Evolutionary conservation across 345 rosid genomes (phyloP), one percentile per base, ranked within the genome.

Genomic region (Eucalyptus dawsonii): DNA sequence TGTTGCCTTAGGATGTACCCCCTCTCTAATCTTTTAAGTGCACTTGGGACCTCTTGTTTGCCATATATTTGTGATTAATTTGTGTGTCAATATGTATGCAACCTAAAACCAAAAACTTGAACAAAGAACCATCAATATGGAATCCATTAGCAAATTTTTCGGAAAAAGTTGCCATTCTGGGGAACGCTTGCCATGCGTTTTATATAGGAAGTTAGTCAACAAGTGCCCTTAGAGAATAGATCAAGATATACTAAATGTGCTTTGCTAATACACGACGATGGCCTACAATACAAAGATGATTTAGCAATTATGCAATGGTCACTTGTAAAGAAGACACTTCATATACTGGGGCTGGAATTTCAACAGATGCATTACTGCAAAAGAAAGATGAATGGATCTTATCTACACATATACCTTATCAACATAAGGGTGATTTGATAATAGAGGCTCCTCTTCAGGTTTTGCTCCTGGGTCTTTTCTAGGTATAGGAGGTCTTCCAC

Each of bases 391-490:
- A 76, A 76, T 40, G 83, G 47, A 76, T 76, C 83, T 42, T 76
- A 34, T 72, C 81, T 22, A 87, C 51, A 86, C 16, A 86, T 76
- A 67, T 93, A 97, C 99, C 98, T 94, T 96, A 81, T 96, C 97
- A 87, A 96, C 98, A 90, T 95, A 97, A 14, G 99, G 99, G 94
- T 97, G 99, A 95, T 95, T 94, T 60, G 98, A 95, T 92, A 97
- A 91, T 51, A 97, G 92, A 69, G 98, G 92, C 91, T 96, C 99
- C 86, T 95, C 97, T 93, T 96, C 98, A 49, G 98, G 98, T 91
- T 95, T 95, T 58, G 90, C 88, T 89, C 93, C 99, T 88, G 94
- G 95, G 89, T 96, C 95, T 90, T 93, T 95, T 89, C 96, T 95
- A 86, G 99, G 99, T 91, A 94, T 90, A 87, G 98, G 99, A 85